Base-by-base conservation (phyloP, 1,139 yeast genomes). In the Lizanozyma gosingica region DNA sequence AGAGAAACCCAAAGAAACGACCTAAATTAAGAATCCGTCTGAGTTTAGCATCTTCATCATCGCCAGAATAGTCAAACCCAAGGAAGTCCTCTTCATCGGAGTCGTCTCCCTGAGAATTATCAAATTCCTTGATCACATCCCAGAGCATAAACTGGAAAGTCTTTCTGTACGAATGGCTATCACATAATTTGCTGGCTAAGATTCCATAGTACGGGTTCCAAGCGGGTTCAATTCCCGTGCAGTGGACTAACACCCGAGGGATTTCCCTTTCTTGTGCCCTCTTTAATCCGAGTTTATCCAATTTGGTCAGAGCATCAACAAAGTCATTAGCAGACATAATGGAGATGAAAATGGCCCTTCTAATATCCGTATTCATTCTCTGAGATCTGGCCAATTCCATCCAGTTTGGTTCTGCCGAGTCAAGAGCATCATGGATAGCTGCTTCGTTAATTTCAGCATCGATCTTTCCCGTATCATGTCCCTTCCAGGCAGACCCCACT, bases 401-500 rank as follows among this genome's bases (percentile, higher is more conserved):
- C 97, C 97, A 88, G 53, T 90, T 87, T 2, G 94, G 92, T 47
- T 82, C 87, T 0, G 85, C 77, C 29, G 70, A 64, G 43, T 81
- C 94, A 34, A 83, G 60, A 4, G 81, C 63, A 44, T 79, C 86
- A 47, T 68, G 65, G 47, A 76, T 56, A 1, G 67, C 71, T 15
- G 59, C 56, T 15, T 57, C 55, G 40, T 67, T 56, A 2, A 58
- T 57, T 18, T 55, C 53, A 14, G 35, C 37, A 9, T 45, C 49
- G 14, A 52, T 60, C 11, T 60, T 63, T 11, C 56, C 62, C 3
- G 55, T 34, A 2, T 41, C 41, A 39, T 55, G 53, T 1, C 90
- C 90, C 53, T 78, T 84, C 97, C 97, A 92, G 0, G 98, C 96
- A 3, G 97, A 85, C 37, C 99, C 98, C 33, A 94, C 90, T 36